These are phyloP conservation scores for Ramularia endophylla DNA, from an alignment of 2,329 filamentous ascomycete species.

Conservation along the genomic window DNA sequence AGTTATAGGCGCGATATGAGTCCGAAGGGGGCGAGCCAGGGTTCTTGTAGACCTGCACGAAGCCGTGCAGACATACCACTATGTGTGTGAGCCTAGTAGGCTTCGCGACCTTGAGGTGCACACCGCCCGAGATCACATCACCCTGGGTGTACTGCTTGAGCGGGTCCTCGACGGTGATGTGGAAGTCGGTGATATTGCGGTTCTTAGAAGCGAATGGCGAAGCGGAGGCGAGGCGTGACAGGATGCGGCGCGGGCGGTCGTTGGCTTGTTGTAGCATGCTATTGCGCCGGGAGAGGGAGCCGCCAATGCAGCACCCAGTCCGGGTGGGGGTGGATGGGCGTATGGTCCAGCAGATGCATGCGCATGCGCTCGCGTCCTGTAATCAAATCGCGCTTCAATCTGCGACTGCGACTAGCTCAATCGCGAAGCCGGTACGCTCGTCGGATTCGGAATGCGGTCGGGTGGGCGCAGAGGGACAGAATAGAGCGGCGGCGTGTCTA, in stretches of 20 bases:
- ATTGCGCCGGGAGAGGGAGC: no score
- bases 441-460: no score
- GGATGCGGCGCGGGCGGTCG: conserved; percentile 26
- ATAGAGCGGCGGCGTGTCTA: no score
- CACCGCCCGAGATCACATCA: conserved; percentile 66
- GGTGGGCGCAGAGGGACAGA: no score
- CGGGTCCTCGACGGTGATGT: conserved; percentile 69
- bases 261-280: no score
- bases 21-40: conserved; percentile 54
- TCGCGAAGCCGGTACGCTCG: no score
- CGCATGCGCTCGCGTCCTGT: no score
- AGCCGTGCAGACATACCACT: conserved; percentile 70
- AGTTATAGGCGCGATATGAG: conserved; percentile 41
- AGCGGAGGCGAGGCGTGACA: conserved; percentile 48
- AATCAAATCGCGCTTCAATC: no score
- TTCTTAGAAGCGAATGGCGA: conserved; percentile 50
- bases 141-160: conserved; percentile 71
- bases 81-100: conserved; percentile 73
- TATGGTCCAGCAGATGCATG: no score
- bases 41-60: conserved; percentile 71
- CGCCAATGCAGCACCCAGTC: no score
- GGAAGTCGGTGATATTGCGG: conserved; percentile 70
- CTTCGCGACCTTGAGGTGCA: conserved; percentile 67
- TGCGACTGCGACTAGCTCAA: no score
- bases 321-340: no score